phyloP scores from a whole-genome alignment of 2,329 filamentous ascomycete genomes.

The Phoma herbarum region DNA sequence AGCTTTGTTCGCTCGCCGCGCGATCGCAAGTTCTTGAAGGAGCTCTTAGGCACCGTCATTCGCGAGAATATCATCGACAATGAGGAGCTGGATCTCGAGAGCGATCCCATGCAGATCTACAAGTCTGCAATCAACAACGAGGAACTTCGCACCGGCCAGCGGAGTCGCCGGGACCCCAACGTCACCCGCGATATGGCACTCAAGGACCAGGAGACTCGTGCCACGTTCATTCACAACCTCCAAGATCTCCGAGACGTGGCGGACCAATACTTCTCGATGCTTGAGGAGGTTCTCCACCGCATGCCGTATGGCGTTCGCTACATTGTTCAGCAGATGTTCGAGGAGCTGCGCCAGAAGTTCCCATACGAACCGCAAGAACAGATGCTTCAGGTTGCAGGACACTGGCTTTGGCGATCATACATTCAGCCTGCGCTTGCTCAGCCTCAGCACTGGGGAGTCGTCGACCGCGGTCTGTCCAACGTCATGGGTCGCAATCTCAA shows the following conservation, averaged over 20 bases:
- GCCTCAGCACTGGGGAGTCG: conserved; percentile 91
- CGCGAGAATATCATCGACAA: conserved; percentile 94
- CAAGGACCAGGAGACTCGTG: conserved; percentile 89
- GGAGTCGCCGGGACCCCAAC: conserved; percentile 81
- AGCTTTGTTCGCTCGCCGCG: conserved; percentile 91
- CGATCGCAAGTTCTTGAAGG: conserved; percentile 90
- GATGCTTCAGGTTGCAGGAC: conserved; percentile 82
- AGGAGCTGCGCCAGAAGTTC: conserved; percentile 79
- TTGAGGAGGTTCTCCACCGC: conserved; percentile 84
- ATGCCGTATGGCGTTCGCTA: conserved; percentile 96
- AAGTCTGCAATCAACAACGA: conserved; percentile 95
- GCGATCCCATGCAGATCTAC: conserved; percentile 97
- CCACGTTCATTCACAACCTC: conserved; percentile 92
- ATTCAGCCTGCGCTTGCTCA: conserved; percentile 87
- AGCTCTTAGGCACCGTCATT: conserved; percentile 84
- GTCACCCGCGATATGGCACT: conserved; percentile 94
- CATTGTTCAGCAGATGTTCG: conserved; percentile 84
- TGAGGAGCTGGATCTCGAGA: conserved; percentile 88
- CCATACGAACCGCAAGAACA: conserved; percentile 78
- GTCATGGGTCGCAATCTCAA: conserved; percentile 91
- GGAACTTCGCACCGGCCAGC: conserved; percentile 87
- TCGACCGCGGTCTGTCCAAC: conserved; percentile 87
- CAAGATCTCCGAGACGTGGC: conserved; percentile 94
- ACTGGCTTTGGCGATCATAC: conserved; percentile 96
- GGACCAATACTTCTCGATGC: conserved; percentile 82